Percentiles rank a stretch among this genome's conserved stretches.
phyloP scores from a whole-genome alignment of 75 land plant species.

The Sequoia sempervirens region DNA sequence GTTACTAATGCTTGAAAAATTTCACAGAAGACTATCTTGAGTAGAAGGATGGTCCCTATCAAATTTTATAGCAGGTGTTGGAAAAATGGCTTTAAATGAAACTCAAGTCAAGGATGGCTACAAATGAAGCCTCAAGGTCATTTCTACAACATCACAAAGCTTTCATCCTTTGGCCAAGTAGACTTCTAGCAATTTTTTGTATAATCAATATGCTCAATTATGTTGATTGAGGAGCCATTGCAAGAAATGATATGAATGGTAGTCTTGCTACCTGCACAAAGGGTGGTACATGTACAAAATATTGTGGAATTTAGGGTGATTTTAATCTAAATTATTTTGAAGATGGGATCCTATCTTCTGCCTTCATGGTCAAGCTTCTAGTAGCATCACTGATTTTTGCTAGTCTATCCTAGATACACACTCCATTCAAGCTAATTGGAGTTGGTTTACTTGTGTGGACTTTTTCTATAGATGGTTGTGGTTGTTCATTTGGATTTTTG shows the following conservation, averaged over 20 bases:
- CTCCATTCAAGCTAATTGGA: slow-evolving; percentile 93
- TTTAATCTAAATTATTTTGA: slow-evolving; percentile 77
- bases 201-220: slow-evolving; percentile 84
- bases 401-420: slow-evolving; percentile 63
- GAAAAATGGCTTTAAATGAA: no score
- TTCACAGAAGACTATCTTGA: no score
- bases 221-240: slow-evolving; percentile 88
- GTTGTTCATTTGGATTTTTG: slow-evolving; percentile 81
- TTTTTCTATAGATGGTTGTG: slow-evolving; percentile 81
- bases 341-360: slow-evolving; percentile 88
- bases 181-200: slow-evolving; percentile 75
- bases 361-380: slow-evolving; percentile 95
- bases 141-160: no score
- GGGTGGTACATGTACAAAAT: slow-evolving; percentile 57
- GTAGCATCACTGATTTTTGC: slow-evolving; percentile 88
- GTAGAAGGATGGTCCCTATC: no score
- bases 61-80: no score
- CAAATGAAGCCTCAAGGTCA: no score
- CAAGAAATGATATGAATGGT: slow-evolving; percentile 97
- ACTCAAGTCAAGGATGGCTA: no score
- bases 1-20: no score
- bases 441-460: slow-evolving; percentile 93
- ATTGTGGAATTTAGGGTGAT: slow-evolving; percentile 84
- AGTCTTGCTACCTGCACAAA: slow-evolving; percentile 49
- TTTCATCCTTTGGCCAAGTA: slow-evolving; percentile 20